phyloP scores from a whole-genome alignment of 129 eudicot species.

The Sambucus nigra region DNA sequence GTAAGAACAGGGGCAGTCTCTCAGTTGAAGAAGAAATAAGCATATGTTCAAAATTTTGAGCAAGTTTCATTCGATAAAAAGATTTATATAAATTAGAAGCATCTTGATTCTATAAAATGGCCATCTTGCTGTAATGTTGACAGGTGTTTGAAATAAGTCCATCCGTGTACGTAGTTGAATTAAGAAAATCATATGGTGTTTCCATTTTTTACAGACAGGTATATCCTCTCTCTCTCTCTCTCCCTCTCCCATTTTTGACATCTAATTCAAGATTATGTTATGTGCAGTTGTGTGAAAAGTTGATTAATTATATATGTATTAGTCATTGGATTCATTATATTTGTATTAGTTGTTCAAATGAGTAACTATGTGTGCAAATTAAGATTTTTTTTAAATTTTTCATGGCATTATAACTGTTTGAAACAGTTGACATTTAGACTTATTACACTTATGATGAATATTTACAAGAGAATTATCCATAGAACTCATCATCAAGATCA shows the following conservation, averaged over 20 bases:
- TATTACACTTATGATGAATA: too few relatives aligned
- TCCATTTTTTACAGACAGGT: slow-evolving; percentile 72
- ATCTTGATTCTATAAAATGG: background rate
- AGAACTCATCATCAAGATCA: too few relatives aligned
- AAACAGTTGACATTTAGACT: too few relatives aligned
- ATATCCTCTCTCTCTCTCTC: background rate
- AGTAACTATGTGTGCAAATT: too few relatives aligned
- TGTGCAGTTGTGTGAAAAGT: slow-evolving; percentile 67
- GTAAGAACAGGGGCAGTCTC: slow-evolving; percentile 46
- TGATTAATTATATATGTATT: too few relatives aligned
- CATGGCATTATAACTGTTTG: too few relatives aligned
- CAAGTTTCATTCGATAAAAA: background rate
- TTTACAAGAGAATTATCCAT: too few relatives aligned
- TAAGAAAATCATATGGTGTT: slow-evolving; percentile 73
- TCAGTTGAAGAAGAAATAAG: slow-evolving; percentile 82
- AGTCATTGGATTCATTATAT: too few relatives aligned
- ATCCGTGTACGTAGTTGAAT: slow-evolving; percentile 73
- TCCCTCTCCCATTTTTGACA: background rate
- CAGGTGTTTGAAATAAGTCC: slow-evolving; percentile 91
- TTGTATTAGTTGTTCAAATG: too few relatives aligned
- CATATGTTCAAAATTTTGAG: slow-evolving; percentile 4
- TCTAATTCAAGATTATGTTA: background rate
- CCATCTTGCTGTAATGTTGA: background rate
- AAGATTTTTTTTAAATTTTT: too few relatives aligned
- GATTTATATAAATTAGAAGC: background rate